These are phyloP conservation scores for Kurtzmaniella quercitrusa DNA, from an alignment of 1,139 yeast genomes.

Conservation along the genomic window DNA sequence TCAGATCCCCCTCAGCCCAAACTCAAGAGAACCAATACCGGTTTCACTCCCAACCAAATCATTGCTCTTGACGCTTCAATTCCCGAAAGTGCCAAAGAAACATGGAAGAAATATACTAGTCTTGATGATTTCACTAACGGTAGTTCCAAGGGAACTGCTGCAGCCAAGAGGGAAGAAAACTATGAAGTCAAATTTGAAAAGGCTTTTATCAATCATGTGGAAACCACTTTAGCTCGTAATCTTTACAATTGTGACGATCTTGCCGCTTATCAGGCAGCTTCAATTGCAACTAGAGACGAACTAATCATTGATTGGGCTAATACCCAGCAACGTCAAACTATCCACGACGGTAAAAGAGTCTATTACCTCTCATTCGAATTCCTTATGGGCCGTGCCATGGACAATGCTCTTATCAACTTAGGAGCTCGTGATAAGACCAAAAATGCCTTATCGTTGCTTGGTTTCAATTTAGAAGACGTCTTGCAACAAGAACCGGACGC, in stretches of 20 bases:
- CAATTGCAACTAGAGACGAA: slow-evolving; percentile 74
- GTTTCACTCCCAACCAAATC: slow-evolving; percentile 87
- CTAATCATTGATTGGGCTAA: slow-evolving; percentile 86
- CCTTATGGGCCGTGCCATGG: slow-evolving; percentile 93
- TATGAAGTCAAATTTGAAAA: slow-evolving; percentile 50
- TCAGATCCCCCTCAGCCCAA: slow-evolving; percentile 38
- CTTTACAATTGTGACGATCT: slow-evolving; percentile 87
- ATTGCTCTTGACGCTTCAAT: slow-evolving; percentile 77
- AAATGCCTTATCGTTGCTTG: slow-evolving; percentile 65
- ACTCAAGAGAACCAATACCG: slow-evolving; percentile 74
- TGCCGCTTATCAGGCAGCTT: slow-evolving; percentile 91
- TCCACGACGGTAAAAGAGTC: slow-evolving; percentile 80
- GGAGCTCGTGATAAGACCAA: slow-evolving; percentile 47
- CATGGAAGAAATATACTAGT: slow-evolving; percentile 65
- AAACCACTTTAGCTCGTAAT: slow-evolving; percentile 83
- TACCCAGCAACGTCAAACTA: slow-evolving; percentile 86
- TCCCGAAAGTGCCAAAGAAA: slow-evolving; percentile 70
- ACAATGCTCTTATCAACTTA: slow-evolving; percentile 85
- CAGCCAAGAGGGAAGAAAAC: slow-evolving; percentile 42
- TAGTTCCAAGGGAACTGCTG: not conserved
- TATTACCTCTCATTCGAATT: slow-evolving; percentile 87
- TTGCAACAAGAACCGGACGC: slow-evolving; percentile 89
- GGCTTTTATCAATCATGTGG: slow-evolving; percentile 79
- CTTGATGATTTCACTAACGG: slow-evolving; percentile 22
- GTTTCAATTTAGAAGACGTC: slow-evolving; percentile 84